These are phyloP conservation scores for Alternaria triticimaculans DNA, from an alignment of 2,329 filamentous ascomycete species.

Conservation along the genomic window DNA sequence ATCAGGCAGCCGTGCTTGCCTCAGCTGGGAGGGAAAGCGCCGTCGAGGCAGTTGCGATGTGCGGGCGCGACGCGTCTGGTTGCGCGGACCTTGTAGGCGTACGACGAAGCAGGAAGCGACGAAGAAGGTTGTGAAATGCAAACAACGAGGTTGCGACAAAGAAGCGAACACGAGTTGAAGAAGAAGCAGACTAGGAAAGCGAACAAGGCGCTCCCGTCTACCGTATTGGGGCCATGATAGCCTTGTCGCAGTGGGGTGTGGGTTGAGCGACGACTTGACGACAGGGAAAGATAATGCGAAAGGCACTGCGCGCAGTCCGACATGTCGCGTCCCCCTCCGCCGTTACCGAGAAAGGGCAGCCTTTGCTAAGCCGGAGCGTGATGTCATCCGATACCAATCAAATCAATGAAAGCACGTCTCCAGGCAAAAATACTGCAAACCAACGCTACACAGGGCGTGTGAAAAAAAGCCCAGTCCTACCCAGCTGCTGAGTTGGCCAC, in stretches of 20 bases:
- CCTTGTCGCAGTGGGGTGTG: conserved; percentile 9
- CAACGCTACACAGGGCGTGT: not conserved
- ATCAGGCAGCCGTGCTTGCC: conserved; percentile 10
- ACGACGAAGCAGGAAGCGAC: not conserved
- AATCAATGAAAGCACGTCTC: conserved; percentile 5
- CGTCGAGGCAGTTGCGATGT: conserved; percentile 11
- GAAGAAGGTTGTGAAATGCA: not conserved
- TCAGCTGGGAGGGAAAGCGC: conserved; percentile 1
- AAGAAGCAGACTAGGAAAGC: not conserved
- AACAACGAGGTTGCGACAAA: not conserved
- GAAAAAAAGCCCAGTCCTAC: not conserved
- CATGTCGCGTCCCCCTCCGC: conserved; percentile 11
- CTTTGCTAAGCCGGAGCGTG: conserved; percentile 10
- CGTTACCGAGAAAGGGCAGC: conserved; percentile 21
- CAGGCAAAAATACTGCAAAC: not conserved
- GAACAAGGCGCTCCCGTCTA: conserved; percentile 8
- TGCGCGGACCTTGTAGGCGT: conserved; percentile 3
- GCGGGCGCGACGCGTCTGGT: conserved; percentile 11
- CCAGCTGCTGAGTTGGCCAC: conserved; percentile 8
- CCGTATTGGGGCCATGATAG: conserved; percentile 7
- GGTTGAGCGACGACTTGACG: conserved; percentile 4
- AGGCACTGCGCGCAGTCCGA: not conserved
- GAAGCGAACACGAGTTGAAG: not conserved
- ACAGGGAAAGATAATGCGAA: not conserved
- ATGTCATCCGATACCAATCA: conserved; percentile 11